phyloP scores from a whole-genome alignment of 2,329 filamentous ascomycete genomes.

The Paracamarosporium sp. region DNA sequence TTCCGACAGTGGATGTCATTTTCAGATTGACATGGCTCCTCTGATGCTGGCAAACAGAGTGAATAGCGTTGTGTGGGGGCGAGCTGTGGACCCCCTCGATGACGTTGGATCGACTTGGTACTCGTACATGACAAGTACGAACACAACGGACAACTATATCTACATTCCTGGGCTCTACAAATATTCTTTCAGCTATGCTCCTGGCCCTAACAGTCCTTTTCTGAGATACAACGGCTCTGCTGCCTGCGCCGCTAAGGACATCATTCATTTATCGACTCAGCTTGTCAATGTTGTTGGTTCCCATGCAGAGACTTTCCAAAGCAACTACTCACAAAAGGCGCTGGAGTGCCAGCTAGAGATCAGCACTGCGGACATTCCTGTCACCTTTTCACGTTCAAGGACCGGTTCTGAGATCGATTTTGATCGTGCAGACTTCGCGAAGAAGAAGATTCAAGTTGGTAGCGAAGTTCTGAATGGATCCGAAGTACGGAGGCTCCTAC shows the following conservation, averaged over 20 bases:
- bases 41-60: background rate
- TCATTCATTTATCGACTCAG: background rate
- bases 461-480: constrained; percentile 4
- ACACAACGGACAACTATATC: background rate
- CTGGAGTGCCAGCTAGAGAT: constrained; percentile 16
- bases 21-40: background rate
- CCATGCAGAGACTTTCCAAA: background rate
- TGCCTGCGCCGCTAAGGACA: background rate
- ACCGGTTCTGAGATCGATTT: background rate
- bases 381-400: constrained; percentile 8
- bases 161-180: background rate
- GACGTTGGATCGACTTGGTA: background rate
- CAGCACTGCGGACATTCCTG: constrained; percentile 11
- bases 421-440: constrained; percentile 6
- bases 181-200: background rate
- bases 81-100: background rate
- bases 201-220: background rate
- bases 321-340: constrained; percentile 5
- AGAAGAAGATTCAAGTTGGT: background rate
- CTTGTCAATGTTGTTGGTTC: background rate
- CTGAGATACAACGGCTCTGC: background rate
- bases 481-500: background rate
- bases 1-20: background rate
- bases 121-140: background rate
- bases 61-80: background rate